phyloP scores from a whole-genome alignment of 495 filamentous ascomycete species.

The Cetradonia linearis region DNA sequence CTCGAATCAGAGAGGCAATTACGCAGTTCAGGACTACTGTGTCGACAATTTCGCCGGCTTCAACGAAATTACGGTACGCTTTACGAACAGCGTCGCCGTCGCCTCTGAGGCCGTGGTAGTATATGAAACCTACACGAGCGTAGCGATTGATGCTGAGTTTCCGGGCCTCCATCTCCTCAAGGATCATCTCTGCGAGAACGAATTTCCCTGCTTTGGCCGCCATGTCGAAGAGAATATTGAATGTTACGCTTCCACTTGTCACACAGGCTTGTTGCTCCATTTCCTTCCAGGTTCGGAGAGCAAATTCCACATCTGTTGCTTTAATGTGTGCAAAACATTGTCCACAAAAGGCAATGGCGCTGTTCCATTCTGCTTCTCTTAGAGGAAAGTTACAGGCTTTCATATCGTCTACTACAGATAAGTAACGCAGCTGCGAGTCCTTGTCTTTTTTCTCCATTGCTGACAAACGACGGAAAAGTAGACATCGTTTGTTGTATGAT shows the following conservation, averaged over 20 bases:
- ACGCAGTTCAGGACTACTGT: slow-evolving; percentile 78
- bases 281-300: slow-evolving; percentile 74
- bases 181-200: slow-evolving; percentile 68
- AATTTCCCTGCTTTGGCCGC: slow-evolving; percentile 79
- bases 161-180: slow-evolving; percentile 67
- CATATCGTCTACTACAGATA: slow-evolving; percentile 76
- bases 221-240: slow-evolving; percentile 84
- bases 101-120: slow-evolving; percentile 60
- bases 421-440: slow-evolving; percentile 64
- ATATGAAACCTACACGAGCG: slow-evolving; percentile 71
- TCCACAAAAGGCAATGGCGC: slow-evolving; percentile 66
- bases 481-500: slow-evolving; percentile 44
- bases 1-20: slow-evolving; percentile 63
- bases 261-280: slow-evolving; percentile 70
- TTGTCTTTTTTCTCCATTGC: slow-evolving; percentile 46
- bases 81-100: slow-evolving; percentile 59
- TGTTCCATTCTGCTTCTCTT: slow-evolving; percentile 63
- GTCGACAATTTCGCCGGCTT: slow-evolving; percentile 77
- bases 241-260: slow-evolving; percentile 59
- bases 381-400: slow-evolving; percentile 54
- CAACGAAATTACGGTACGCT: slow-evolving; percentile 66
- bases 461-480: slow-evolving; percentile 59
- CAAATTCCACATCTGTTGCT: slow-evolving; percentile 54
- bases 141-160: slow-evolving; percentile 56
- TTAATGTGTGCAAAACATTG: slow-evolving; percentile 55